Evolutionary conservation across 2,329 filamentous ascomycete genomes (phyloP).

Genomic region (Verticillium tricorpus): DNA sequence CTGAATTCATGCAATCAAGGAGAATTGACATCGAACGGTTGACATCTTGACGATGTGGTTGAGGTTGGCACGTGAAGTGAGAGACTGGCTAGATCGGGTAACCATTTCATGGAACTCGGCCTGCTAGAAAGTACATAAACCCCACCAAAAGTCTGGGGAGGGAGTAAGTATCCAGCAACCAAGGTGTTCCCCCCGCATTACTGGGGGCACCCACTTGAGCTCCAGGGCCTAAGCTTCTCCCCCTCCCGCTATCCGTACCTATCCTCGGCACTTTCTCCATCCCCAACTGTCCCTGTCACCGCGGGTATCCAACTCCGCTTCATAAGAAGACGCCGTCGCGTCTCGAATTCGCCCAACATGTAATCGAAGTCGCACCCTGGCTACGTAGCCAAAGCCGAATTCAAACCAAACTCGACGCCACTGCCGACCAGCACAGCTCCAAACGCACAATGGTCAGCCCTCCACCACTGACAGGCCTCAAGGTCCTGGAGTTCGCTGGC

Average conservation of each 20-base stretch:
- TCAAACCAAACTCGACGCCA: not conserved
- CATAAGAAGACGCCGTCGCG: not conserved
- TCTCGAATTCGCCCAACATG: not conserved
- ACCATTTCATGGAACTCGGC: not conserved
- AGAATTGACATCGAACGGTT: not conserved
- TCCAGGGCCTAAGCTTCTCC: not conserved
- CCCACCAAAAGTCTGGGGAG: not conserved
- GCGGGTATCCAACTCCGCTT: not conserved
- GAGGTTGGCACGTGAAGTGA: not conserved
- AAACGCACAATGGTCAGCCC: constrained; percentile 25
- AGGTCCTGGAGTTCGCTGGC: constrained; percentile 56
- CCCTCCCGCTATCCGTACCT: not conserved
- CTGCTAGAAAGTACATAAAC: not conserved
- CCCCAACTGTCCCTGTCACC: not conserved
- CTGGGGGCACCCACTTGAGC: not conserved
- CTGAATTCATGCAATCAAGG: not conserved
- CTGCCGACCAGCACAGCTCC: not conserved
- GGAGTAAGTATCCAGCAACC: not conserved
- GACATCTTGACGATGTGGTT: not conserved
- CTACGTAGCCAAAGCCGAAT: not conserved
- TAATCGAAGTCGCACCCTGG: not conserved
- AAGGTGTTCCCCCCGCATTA: too few relatives aligned
- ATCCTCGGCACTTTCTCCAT: not conserved
- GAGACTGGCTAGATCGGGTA: not conserved
- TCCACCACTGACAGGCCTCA: constrained; percentile 45